phyloP scores from a whole-genome alignment of 148 eudicot species.

The Cornus kousa region DNA sequence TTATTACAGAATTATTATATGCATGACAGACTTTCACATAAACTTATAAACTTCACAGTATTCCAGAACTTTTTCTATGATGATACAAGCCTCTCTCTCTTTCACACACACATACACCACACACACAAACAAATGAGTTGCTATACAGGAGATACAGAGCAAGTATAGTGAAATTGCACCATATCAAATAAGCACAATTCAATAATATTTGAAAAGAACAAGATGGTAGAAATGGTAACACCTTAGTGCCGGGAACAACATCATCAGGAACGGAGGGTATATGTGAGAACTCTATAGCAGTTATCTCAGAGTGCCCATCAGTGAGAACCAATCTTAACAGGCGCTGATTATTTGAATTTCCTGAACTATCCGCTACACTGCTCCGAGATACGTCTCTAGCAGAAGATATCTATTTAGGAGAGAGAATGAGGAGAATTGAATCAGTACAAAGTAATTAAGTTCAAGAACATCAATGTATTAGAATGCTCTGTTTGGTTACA shows the following conservation, averaged over 20 bases:
- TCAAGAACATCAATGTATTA: too few species aligned
- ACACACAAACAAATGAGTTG: too few species aligned
- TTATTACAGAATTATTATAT: background rate
- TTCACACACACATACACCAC: too few species aligned
- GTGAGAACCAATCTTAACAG: slow-evolving; percentile 68
- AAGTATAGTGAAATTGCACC: background rate
- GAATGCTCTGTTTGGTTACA: too few species aligned
- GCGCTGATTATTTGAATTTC: slow-evolving; percentile 47
- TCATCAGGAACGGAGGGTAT: slow-evolving; percentile 67
- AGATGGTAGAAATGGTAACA: slow-evolving; percentile 17
- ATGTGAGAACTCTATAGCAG: slow-evolving; percentile 68
- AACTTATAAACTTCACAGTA: background rate
- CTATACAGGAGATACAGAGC: too few species aligned
- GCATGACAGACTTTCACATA: background rate
- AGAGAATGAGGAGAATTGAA: background rate
- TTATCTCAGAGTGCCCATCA: slow-evolving; percentile 79
- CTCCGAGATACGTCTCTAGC: slow-evolving; percentile 74
- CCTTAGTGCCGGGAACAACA: slow-evolving; percentile 91
- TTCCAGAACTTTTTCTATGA: too few species aligned
- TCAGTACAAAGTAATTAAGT: background rate
- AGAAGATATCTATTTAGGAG: slow-evolving; percentile 54
- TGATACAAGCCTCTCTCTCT: too few species aligned
- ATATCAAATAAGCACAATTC: background rate
- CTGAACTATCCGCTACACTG: slow-evolving; percentile 42
- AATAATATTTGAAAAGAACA: background rate